Percentiles rank a stretch among this genome's conserved stretches.
Evolutionary conservation across 306 rosid genomes (phyloP).

Genomic region (Cicer chorassanicum): DNA sequence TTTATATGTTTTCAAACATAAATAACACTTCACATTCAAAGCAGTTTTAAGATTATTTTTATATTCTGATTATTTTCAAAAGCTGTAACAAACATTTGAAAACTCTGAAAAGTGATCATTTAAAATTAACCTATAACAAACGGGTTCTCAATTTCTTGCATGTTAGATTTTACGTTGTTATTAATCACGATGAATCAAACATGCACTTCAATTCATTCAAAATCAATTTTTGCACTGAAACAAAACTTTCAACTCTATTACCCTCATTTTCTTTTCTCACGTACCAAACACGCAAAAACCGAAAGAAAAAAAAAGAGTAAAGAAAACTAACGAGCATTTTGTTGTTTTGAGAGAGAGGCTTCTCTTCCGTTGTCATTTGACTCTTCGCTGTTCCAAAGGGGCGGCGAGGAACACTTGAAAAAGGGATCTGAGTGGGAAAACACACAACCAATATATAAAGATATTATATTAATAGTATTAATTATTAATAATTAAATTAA

Average conservation of each 20-base stretch:
- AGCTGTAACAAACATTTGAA: no score
- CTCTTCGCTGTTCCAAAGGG: slow-evolving; percentile 49
- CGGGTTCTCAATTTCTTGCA: no score
- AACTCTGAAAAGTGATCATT: no score
- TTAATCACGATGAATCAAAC: no score
- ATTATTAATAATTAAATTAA: neutral
- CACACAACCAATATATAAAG: slow-evolving; percentile 11
- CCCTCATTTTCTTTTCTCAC: neutral
- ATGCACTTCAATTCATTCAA: no score
- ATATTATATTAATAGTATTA: neutral
- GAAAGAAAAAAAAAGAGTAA: neutral
- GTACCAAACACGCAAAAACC: neutral
- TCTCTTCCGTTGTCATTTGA: slow-evolving; percentile 70
- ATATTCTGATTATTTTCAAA: no score
- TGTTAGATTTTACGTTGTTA: no score
- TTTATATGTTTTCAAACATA: no score
- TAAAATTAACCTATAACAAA: no score
- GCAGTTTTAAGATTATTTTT: no score
- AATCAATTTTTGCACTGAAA: neutral
- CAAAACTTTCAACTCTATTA: neutral
- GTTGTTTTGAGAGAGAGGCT: slow-evolving; percentile 57
- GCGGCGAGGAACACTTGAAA: slow-evolving; percentile 50
- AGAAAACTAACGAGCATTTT: slow-evolving; percentile 85
- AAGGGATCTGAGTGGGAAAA: slow-evolving; percentile 51
- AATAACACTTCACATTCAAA: no score